Conservation (phyloP, 2,329 filamentous ascomycete species). For the Xylariomycetidae sp. region DNA sequence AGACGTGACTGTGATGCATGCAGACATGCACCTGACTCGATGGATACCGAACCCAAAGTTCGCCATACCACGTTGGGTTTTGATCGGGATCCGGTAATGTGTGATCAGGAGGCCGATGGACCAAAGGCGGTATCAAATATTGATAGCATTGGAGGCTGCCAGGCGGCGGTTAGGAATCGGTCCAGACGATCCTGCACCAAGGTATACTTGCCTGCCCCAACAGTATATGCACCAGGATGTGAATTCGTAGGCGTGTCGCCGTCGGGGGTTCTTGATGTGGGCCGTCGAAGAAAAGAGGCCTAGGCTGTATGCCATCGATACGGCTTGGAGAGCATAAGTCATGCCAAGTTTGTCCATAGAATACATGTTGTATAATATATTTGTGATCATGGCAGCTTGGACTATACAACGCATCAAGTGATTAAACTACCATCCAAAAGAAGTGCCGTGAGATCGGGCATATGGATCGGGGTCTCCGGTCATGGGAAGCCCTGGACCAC, state of each 20-base stretch:
- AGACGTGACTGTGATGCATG: slow-evolving; percentile 18
- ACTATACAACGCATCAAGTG: slow-evolving; percentile 15
- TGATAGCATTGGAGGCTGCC: slow-evolving; percentile 19
- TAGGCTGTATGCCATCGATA: slow-evolving; percentile 28
- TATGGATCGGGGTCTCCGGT: too few species aligned
- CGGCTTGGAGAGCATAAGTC: slow-evolving; percentile 26
- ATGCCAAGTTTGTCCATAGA: slow-evolving; percentile 34
- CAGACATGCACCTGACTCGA: slow-evolving; percentile 16
- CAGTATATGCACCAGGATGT: too few species aligned
- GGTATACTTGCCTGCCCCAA: too few species aligned
- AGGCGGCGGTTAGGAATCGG: too few species aligned
- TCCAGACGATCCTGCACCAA: too few species aligned
- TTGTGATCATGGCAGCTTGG: slow-evolving; percentile 29
- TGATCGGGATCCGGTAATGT: slow-evolving; percentile 23
- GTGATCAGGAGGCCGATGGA: slow-evolving; percentile 17
- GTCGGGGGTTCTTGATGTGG: too few species aligned
- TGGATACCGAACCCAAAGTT: slow-evolving; percentile 27
- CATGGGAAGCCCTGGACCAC: too few species aligned
- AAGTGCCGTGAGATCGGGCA: too few species aligned
- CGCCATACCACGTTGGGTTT: slow-evolving; percentile 25
- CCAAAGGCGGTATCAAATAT: slow-evolving; percentile 20
- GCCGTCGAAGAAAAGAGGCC: slow-evolving; percentile 21
- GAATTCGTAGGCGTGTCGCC: too few species aligned
- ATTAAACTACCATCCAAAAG: too few species aligned
- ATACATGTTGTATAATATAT: slow-evolving; percentile 24